Base-by-base conservation (phyloP, 2,329 filamentous ascomycete genomes). In the Penicillium capsulatum region DNA sequence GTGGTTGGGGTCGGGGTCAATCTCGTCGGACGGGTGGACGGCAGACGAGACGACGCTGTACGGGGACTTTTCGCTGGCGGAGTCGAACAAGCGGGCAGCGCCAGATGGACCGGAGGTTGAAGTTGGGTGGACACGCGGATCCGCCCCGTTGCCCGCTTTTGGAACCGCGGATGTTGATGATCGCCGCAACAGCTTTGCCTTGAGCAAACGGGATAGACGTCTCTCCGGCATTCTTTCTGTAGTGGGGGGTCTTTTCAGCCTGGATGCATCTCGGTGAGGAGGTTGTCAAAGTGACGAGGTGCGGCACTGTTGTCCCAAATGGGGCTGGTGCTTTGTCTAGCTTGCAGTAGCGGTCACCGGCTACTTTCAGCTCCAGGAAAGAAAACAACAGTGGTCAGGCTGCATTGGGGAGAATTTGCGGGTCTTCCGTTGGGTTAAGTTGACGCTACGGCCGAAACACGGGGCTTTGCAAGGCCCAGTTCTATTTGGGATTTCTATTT, bases 121-220 rank as follows among this genome's bases (percentile, higher is more conserved):
- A 36, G 43, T 50, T 47, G 38, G 48, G 57, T 51, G 48, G 52
- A 38, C 45, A 43, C 48, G 43, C 44, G 46, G 51, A 34, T 54
- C 57, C 54, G 56, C 51, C 42, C 46, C 44, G 44, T 49, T 44
- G 48, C 38, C 54, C 53, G 47, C 41, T 55, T 57, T 52, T 38
- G 51, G 49, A 42, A 49, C 53, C 34, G 51, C 47, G 22, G 57
- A 52, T 29, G 53, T 57, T 22, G 64, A 63, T 46, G 62, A 61
- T 57, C 61, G 61, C 40, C 62, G 60, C 44, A 65, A 51, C 42
- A 66, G 55, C 47, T 61, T 64, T 26, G 59, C 54, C 47, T 63
- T 62, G 36, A 61, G 43, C 39, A 63, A 54, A 50, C 58, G 57
- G 50, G 62, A 63, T 22, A 63, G 53, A 31, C 60, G 48, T 44